Conservation (phyloP, 768 basidiomycete genomes). For the Rickenella mellea region DNA sequence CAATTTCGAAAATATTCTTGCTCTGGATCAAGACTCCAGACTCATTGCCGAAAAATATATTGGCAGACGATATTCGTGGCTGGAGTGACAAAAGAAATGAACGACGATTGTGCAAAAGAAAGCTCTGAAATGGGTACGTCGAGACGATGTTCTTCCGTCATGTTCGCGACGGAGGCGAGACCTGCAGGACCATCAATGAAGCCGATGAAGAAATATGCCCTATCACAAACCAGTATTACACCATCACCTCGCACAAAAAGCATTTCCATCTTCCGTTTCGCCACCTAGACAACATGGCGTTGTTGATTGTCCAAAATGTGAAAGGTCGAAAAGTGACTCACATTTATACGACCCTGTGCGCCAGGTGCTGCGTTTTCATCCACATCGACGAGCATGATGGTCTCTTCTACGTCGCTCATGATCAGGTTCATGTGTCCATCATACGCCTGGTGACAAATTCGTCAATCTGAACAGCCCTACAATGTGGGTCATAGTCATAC, state of each 20-base stretch:
- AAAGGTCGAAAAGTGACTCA: slow-evolving; percentile 18
- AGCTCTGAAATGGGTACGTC: no score
- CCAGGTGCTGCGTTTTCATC: slow-evolving; percentile 50
- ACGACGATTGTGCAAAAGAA: no score
- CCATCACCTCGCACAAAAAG: slow-evolving; percentile 96
- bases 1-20: no score
- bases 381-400: slow-evolving; percentile 88
- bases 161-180: no score
- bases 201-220: no score
- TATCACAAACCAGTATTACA: slow-evolving; percentile 86
- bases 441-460: slow-evolving; percentile 60
- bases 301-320: not conserved
- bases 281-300: slow-evolving; percentile 42
- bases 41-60: no score
- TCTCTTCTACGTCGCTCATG: slow-evolving; percentile 95
- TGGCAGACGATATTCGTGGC: no score
- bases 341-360: slow-evolving; percentile 56
- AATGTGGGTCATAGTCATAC: slow-evolving; percentile 36
- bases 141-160: no score
- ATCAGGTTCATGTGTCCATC: slow-evolving; percentile 99
- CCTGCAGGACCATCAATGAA: no score
- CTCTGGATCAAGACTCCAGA: no score
- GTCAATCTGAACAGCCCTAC: slow-evolving; percentile 1
- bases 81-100: no score
- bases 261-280: slow-evolving; percentile 95